Evolutionary conservation across 129 eudicot species (phyloP), one percentile per base, ranked within the genome.

Genomic region (Saussurea involucrata): DNA sequence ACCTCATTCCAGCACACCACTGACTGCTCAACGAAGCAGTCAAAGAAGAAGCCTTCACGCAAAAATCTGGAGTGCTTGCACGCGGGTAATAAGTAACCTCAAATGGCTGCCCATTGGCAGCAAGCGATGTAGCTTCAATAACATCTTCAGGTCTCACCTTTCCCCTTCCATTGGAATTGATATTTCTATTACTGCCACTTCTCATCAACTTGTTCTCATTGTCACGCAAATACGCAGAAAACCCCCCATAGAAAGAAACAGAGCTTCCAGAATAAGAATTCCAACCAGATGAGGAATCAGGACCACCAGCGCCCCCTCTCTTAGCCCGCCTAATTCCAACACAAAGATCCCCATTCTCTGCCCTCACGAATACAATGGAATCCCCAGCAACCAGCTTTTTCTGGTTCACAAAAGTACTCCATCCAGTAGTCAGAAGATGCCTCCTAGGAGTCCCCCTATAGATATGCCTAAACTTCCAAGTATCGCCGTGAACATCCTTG

Each of bases 1-100:
- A 93, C 81, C 96, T 88, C 94, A 93, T 86, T 37, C 98, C 98
- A 68, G 90, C 17, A 66, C 85, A 88, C 98, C 96, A 93, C 69
- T 90, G 94, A 24, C 83, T 80, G 71, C 85, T 79, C 89, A 93
- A 85, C 0, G 96, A 87, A 57, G 95, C 83, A 73, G 71, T 86
- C 67, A 93, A 84, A 75, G 90, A 60, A 22, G 94, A 86, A 65
- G 94, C 90, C 78, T 83, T 90, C 63, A 93, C 94, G 73, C 87
- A 90, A 36, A 93, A 93, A 76, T 93, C 95, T 4, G 98, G 95
- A 46, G 96, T 93, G 75, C 88, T 85, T 18, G 92, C 89, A 65
- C 96, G 89, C 5, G 98, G 98, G 75, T 93, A 93, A 70, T 82
- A 93, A 3, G 84, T 83, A 65, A 93, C 96, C 80, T 93, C 96